A percentile compares a stretch with the other conserved stretches of the same genome.
phyloP scores from a whole-genome alignment of 139 green algal species.

The Coelastrella sp. region DNA sequence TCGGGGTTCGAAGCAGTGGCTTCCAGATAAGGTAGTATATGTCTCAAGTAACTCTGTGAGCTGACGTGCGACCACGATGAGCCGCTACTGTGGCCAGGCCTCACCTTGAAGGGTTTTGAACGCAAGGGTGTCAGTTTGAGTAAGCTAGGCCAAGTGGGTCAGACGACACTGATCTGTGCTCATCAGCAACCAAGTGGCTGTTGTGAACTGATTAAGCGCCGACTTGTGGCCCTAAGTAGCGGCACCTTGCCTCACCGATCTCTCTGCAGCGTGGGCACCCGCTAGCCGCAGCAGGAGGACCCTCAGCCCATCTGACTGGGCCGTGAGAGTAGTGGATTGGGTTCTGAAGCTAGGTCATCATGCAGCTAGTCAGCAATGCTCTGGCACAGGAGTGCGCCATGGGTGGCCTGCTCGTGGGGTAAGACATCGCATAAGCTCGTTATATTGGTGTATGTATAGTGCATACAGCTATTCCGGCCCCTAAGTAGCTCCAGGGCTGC shows the following conservation, averaged over 20 bases:
- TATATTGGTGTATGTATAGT: too few species aligned
- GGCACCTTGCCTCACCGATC: neutral
- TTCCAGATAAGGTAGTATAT: neutral
- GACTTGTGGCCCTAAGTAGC: neutral
- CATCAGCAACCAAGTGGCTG: neutral
- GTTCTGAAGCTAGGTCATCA: neutral
- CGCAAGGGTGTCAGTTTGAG: neutral
- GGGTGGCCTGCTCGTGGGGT: constrained; percentile 36
- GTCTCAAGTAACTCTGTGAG: neutral
- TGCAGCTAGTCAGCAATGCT: constrained; percentile 52
- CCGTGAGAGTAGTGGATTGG: too few species aligned
- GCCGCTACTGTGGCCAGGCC: neutral
- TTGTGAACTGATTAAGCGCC: neutral
- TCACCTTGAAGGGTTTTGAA: neutral
- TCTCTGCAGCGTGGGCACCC: neutral
- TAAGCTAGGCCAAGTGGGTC: neutral
- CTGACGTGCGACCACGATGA: neutral
- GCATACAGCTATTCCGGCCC: too few species aligned
- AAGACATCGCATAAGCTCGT: neutral
- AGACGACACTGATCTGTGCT: neutral
- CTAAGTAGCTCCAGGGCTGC: too few species aligned
- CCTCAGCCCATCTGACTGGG: neutral
- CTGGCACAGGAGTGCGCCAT: constrained; percentile 43
- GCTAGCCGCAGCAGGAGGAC: neutral
- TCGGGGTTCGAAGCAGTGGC: neutral